Evolutionary conservation across 306 rosid genomes (phyloP).

Genomic region (Alnus glutinosa): DNA sequence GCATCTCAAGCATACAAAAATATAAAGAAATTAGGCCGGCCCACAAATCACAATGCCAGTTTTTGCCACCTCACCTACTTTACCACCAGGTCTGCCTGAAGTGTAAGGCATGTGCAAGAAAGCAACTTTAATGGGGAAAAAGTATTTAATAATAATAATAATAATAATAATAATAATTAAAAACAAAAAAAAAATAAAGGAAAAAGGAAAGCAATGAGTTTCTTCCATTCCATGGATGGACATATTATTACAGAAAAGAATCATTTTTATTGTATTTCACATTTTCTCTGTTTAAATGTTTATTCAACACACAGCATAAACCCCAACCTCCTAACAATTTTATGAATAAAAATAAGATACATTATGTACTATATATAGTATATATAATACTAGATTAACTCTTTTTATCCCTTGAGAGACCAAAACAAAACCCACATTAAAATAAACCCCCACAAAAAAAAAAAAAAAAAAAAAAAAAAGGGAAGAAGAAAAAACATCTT

Average conservation of each 20-base stretch:
- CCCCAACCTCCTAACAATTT: conserved; percentile 43
- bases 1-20: too few relatives aligned
- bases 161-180: not conserved
- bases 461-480: conserved; percentile 27
- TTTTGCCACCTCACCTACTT: not conserved
- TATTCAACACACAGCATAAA: conserved; percentile 46
- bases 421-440: conserved; percentile 45
- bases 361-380: conserved; percentile 48
- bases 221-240: not conserved
- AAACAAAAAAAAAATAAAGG: not conserved
- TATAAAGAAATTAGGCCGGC: not conserved
- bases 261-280: conserved; percentile 44
- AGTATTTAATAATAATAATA: too few relatives aligned
- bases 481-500: conserved; percentile 2
- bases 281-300: conserved; percentile 32
- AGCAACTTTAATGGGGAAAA: not conserved
- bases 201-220: not conserved
- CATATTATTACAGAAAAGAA: conserved; percentile 53
- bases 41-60: not conserved
- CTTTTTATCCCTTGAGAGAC: conserved; percentile 34
- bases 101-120: not conserved
- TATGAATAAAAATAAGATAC: conserved; percentile 43
- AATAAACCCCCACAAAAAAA: conserved; percentile 20
- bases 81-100: too few relatives aligned
- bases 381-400: conserved; percentile 31